Conservation (phyloP, 2,329 filamentous ascomycete genomes). For the Xylaria sp. region DNA sequence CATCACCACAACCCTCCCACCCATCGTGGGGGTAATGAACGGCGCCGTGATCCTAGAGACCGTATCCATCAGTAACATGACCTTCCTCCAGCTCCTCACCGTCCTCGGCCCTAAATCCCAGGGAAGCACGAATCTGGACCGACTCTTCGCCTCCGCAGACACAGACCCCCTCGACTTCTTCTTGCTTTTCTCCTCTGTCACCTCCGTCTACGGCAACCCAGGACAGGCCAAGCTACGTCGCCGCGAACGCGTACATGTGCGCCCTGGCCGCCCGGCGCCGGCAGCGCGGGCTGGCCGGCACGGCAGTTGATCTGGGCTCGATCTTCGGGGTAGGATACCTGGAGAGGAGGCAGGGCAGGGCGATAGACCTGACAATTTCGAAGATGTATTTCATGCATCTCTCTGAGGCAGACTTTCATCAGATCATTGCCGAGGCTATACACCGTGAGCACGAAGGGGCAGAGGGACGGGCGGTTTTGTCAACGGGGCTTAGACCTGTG, state of each 20-base stretch:
- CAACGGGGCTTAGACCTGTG: not conserved
- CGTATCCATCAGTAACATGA: constrained; percentile 29
- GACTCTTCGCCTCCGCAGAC: not conserved
- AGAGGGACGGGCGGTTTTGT: not conserved
- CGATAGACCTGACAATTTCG: not conserved
- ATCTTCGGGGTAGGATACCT: constrained; percentile 36
- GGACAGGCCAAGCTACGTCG: constrained; percentile 44
- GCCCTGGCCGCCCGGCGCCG: constrained; percentile 39
- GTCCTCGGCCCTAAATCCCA: constrained; percentile 26
- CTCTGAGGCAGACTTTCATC: constrained; percentile 41
- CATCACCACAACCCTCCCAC: constrained; percentile 26
- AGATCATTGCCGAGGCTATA: constrained; percentile 42
- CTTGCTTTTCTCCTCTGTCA: constrained; percentile 39
- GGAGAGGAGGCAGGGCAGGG: not conserved
- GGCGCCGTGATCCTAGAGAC: constrained; percentile 35
- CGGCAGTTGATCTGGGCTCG: constrained; percentile 43
- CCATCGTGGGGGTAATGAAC: constrained; percentile 30
- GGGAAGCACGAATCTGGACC: constrained; percentile 20
- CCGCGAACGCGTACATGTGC: constrained; percentile 45
- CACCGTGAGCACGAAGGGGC: constrained; percentile 27
- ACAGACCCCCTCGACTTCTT: constrained; percentile 44
- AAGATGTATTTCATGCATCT: constrained; percentile 29
- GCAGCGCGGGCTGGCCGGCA: constrained; percentile 39
- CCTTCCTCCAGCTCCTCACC: constrained; percentile 16
- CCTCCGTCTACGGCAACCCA: constrained; percentile 34